phyloP scores from a whole-genome alignment of 345 rosid genomes.

The Citropsis articulata region DNA sequence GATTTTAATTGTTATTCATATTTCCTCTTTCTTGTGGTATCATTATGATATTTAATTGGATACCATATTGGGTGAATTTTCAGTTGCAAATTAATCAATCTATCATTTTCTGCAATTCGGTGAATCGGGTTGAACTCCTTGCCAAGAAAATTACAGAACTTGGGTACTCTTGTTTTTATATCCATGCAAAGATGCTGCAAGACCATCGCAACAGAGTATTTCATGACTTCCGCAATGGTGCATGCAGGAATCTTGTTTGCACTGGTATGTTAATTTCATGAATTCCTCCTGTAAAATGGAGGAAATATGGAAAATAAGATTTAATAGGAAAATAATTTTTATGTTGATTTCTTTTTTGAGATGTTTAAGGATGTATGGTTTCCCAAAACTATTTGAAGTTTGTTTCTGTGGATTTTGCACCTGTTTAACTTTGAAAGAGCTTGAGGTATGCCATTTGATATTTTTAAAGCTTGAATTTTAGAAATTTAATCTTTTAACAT shows the following conservation, averaged over 20 bases:
- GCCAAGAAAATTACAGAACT: conserved; percentile 99
- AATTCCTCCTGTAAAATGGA: neutral
- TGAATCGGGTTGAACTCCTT: conserved; percentile 90
- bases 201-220: conserved; percentile 99
- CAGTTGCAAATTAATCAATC: conserved; percentile 99
- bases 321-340: too few species aligned
- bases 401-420: neutral
- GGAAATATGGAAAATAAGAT: too few species aligned
- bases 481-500: neutral
- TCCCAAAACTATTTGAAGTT: neutral
- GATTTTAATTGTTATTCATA: neutral
- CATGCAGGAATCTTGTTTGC: conserved; percentile 99
- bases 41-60: neutral
- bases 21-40: neutral
- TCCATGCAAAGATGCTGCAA: conserved; percentile 99
- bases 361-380: neutral
- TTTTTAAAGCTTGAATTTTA: neutral
- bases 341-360: conserved; percentile 1
- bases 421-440: neutral
- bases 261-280: conserved; percentile 57
- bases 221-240: conserved; percentile 99
- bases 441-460: neutral
- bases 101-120: conserved; percentile 98
- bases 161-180: conserved; percentile 98
- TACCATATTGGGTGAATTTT: conserved; percentile 17